Percentiles rank a stretch among this genome's conserved stretches.
These are phyloP conservation scores for Claviceps pusilla DNA, from an alignment of 2,329 filamentous ascomycete genomes.

Conservation along the genomic window DNA sequence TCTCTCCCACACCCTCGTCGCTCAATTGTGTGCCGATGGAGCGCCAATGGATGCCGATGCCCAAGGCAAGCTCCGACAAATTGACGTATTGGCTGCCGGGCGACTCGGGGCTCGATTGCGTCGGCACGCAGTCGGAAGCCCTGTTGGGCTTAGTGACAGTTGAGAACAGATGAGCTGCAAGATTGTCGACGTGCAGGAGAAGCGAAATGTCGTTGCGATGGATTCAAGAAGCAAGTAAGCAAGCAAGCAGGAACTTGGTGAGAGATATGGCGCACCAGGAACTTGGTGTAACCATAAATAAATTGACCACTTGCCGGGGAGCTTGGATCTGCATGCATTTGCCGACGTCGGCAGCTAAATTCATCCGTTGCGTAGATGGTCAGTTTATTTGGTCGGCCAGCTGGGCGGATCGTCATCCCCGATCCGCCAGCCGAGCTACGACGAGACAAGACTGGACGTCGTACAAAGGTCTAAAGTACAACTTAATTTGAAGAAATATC, in stretches of 20 bases:
- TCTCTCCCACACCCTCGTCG: not conserved
- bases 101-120: constrained; percentile 1
- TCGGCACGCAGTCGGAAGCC: not conserved
- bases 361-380: not conserved
- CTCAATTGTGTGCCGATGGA: not conserved
- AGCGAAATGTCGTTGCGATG: not conserved
- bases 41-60: not conserved
- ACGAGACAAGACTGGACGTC: too few relatives aligned
- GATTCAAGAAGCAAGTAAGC: not conserved
- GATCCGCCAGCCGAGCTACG: too few relatives aligned
- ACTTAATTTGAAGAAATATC: too few relatives aligned
- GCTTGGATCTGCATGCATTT: not conserved
- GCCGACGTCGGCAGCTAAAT: not conserved
- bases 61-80: not conserved
- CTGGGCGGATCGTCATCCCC: too few relatives aligned
- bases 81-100: not conserved
- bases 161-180: not conserved
- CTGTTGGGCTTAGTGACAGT: not conserved
- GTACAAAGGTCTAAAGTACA: too few relatives aligned
- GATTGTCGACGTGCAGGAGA: not conserved
- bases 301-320: too few relatives aligned
- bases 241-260: not conserved
- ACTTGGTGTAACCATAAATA: not conserved
- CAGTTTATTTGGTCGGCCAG: too few relatives aligned
- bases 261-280: not conserved